phyloP scores from a whole-genome alignment of 257 asterid genomes.

The Gardenia jasminoides region DNA sequence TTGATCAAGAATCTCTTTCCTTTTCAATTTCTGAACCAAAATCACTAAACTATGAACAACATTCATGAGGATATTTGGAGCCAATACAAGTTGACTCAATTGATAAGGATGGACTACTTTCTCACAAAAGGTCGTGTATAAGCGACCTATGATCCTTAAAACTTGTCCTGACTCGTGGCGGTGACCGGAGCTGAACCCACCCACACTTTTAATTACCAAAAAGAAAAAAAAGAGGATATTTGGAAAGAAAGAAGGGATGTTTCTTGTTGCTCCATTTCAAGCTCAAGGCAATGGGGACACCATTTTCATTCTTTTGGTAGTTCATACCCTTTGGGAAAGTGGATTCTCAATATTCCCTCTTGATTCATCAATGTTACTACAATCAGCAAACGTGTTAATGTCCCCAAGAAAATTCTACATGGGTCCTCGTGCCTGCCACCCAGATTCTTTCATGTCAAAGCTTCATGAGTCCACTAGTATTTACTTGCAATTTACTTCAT shows the following conservation, averaged over 20 bases:
- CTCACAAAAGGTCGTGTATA: too few species aligned
- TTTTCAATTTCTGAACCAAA: not conserved
- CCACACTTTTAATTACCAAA: too few species aligned
- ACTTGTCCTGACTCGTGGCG: too few species aligned
- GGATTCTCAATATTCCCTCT: slow-evolving; percentile 4
- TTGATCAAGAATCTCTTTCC: not conserved
- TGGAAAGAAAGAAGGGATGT: too few species aligned
- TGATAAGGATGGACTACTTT: too few species aligned
- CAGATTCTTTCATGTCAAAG: slow-evolving; percentile 9
- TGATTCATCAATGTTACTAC: slow-evolving; percentile 18
- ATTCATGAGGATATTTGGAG: slow-evolving; percentile 5
- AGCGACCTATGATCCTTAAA: too few species aligned
- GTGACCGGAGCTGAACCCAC: too few species aligned
- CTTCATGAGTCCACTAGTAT: not conserved
- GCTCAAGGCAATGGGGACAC: slow-evolving; percentile 12
- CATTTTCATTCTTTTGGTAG: slow-evolving; percentile 29
- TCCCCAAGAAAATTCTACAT: not conserved
- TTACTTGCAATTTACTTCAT: not conserved
- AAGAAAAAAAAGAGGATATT: too few species aligned
- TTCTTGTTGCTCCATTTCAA: not conserved
- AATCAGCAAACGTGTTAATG: slow-evolving; percentile 15
- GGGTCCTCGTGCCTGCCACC: slow-evolving; percentile 44
- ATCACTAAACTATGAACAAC: not conserved
- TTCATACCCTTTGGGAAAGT: slow-evolving; percentile 49
- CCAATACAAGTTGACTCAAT: too few species aligned